Evolutionary conservation across 176 grass and related monocot genomes (phyloP), one percentile per base, ranked within the genome.

Genomic region (Oryza longistaminata): DNA sequence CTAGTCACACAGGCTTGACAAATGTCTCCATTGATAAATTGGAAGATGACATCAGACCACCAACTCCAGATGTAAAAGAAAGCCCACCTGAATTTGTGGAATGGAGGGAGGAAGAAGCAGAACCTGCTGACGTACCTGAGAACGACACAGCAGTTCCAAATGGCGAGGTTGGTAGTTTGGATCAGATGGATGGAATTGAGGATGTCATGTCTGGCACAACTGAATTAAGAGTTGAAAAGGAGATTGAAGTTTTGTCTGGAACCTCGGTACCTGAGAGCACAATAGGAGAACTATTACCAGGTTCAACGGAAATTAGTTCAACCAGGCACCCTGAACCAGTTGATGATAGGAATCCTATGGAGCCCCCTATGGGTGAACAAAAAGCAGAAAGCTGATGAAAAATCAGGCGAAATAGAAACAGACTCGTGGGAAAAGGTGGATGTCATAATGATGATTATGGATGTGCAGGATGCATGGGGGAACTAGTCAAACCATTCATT

Each of bases 31-130:
- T 80, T 43, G 75, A 87, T 71, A 80, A 75, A 9, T 13, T 69
- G 27, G 85, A 87, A 70, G 80, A 80, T 40, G 75, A 75, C 52
- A 90, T 90, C 75, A 87, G 89, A 80, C 85, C 80, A 39, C 68
- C 75, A 53, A 90, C 80, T 34, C 84, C 85, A 52, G 89, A 90
- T 84, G 85, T 90, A 42, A 80, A 84, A 64, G 89, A 90, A 37
- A 75, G 75, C 65, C 69, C 44, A 45, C 75, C 85, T 25, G 85
- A 90, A 70, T 80, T 42, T 84, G 69, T 90, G 2, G 85, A 90
- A 70, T 90, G 80, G 85, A 80, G 64, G 49, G 85, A 83, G 74
- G 84, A 87, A 52, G 89, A 83, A n/a, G 60, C 75, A 62, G 85
- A 87, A 87, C 46, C 80, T 69, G 67, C 26, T 48, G 80, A 60